Conservation (phyloP, 768 basidiomycete species). For the Kwoniella pini region DNA sequence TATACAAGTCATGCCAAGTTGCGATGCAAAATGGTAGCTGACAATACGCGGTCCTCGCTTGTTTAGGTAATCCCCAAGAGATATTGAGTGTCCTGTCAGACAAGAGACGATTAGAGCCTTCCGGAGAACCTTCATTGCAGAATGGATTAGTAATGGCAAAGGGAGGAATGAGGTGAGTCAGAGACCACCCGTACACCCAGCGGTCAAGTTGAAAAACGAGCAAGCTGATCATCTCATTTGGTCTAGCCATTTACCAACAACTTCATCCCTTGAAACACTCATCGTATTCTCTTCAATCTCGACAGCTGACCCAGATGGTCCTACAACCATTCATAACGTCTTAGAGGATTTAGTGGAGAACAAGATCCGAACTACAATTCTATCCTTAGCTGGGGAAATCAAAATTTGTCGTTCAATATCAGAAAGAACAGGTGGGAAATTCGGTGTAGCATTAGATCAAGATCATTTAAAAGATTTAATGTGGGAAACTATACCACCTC, state of each 20-base stretch:
- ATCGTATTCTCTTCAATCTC: constrained; percentile 94
- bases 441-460: constrained; percentile 97
- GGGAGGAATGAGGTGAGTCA: constrained; percentile 78
- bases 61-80: constrained; percentile 88
- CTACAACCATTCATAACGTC: constrained; percentile 72
- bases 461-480: constrained; percentile 93
- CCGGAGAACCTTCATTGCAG: constrained; percentile 92
- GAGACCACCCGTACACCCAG: too few relatives aligned
- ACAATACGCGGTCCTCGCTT: not conserved
- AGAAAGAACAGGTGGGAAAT: constrained; percentile 83
- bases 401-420: constrained; percentile 92
- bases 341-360: constrained; percentile 78
- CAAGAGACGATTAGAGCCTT: constrained; percentile 81
- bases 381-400: constrained; percentile 96
- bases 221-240: not conserved
- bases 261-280: constrained; percentile 92
- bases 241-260: constrained; percentile 87
- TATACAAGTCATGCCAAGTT: not conserved
- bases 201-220: too few relatives aligned
- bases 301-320: constrained; percentile 91
- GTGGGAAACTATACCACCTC: constrained; percentile 93
- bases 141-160: constrained; percentile 97
- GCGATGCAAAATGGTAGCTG: not conserved
- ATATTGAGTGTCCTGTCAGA: constrained; percentile 84
- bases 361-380: constrained; percentile 86